phyloP scores from a whole-genome alignment of 345 rosid species.

The Acer yangbiense region DNA sequence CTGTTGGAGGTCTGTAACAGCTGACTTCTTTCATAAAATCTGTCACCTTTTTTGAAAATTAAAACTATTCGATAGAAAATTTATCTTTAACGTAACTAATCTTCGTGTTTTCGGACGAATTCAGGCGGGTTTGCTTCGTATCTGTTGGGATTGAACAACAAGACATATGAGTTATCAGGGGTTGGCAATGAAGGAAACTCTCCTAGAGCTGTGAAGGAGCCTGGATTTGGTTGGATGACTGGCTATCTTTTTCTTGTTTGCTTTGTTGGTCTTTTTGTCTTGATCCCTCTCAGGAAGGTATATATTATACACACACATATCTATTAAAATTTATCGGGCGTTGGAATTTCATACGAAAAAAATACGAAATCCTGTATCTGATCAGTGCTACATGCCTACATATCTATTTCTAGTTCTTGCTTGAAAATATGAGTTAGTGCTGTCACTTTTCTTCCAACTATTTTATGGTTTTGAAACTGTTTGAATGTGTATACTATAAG shows the following conservation, averaged over 20 bases:
- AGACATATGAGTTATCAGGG: conserved; percentile 81
- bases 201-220: conserved; percentile 62
- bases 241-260: conserved; percentile 79
- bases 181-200: conserved; percentile 72
- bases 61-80: neutral
- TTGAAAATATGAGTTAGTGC: neutral
- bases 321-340: no score
- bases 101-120: conserved; percentile 11
- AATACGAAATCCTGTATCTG: no score
- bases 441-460: neutral
- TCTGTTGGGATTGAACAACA: conserved; percentile 80
- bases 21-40: no score
- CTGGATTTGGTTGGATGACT: conserved; percentile 95
- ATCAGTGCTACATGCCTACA: no score
- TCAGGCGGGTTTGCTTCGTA: conserved; percentile 96
- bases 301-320: no score
- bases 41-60: neutral
- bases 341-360: no score
- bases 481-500: no score
- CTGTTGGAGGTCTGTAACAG: conserved; percentile 71
- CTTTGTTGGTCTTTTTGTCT: conserved; percentile 89
- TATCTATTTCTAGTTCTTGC: neutral
- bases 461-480: neutral
- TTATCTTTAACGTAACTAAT: neutral
- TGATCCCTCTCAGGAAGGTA: conserved; percentile 93